Conservation (phyloP, 208 protist species). For the Trypanosoma avium region DNA sequence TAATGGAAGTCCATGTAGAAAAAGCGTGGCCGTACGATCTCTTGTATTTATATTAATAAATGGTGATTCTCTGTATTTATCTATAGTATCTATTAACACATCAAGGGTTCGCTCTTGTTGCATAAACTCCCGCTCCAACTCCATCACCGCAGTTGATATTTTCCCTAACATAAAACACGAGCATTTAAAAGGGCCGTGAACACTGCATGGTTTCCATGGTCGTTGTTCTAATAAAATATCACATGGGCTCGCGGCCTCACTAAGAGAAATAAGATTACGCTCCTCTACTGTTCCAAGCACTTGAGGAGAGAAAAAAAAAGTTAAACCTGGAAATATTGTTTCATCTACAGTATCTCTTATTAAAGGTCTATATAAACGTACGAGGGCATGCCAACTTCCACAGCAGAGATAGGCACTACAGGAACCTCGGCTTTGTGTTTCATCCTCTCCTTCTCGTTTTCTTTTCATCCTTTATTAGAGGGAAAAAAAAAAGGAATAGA, state of each 20-base stretch:
- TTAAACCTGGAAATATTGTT: conserved; percentile 33
- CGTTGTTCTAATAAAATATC: conserved; percentile 5
- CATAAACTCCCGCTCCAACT: conserved; percentile 45
- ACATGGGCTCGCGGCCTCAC: conserved; percentile 9
- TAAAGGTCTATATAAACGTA: conserved; percentile 9
- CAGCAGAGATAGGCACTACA: conserved; percentile 13
- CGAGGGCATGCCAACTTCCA: background rate
- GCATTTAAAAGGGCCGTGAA: conserved; percentile 62
- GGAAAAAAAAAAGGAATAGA: background rate
- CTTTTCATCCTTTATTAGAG: conserved; percentile 1
- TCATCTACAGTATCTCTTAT: conserved; percentile 28
- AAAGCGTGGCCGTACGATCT: conserved; percentile 1
- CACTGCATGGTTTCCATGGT: conserved; percentile 36
- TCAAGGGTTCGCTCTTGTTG: background rate
- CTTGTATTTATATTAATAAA: conserved; percentile 15
- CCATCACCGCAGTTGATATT: conserved; percentile 24
- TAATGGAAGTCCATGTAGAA: conserved; percentile 19
- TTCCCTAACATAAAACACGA: conserved; percentile 49
- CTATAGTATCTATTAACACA: background rate
- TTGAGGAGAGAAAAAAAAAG: conserved; percentile 46
- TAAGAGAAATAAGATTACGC: conserved; percentile 7
- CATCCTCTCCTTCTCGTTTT: background rate
- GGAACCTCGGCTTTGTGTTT: background rate
- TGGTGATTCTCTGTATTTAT: conserved; percentile 2
- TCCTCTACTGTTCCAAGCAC: conserved; percentile 21